These are phyloP conservation scores for Penicillium aurantiogriseum DNA, from an alignment of 2,329 filamentous ascomycete genomes.

Conservation along the genomic window DNA sequence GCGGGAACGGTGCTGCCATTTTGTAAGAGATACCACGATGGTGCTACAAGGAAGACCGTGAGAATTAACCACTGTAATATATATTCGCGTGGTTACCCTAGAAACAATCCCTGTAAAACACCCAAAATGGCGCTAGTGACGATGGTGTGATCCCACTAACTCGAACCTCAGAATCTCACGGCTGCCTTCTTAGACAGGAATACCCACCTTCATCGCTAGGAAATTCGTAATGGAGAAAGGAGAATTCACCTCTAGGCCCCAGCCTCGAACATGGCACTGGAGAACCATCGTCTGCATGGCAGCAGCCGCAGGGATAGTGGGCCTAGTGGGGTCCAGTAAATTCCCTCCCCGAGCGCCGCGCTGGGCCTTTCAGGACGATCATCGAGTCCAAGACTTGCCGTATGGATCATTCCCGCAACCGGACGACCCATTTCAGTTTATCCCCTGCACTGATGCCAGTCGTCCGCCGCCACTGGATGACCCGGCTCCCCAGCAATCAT, in stretches of 20 bases:
- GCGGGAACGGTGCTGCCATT: slow-evolving; percentile 51
- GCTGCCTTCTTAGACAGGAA: background rate
- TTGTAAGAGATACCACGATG: slow-evolving; percentile 21
- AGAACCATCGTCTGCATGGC: background rate
- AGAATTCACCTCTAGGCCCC: too few relatives aligned
- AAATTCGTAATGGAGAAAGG: background rate
- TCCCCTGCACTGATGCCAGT: slow-evolving; percentile 17
- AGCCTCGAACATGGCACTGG: background rate
- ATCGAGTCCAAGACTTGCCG: background rate
- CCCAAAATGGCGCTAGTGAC: background rate
- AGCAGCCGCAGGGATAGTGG: background rate
- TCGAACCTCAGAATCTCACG: background rate
- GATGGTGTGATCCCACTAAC: background rate
- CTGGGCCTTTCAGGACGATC: background rate
- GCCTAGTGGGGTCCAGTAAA: background rate
- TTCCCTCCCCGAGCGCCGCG: background rate
- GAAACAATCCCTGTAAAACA: slow-evolving; percentile 18
- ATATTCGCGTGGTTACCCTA: background rate
- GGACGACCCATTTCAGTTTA: slow-evolving; percentile 14
- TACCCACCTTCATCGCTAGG: background rate
- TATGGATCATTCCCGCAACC: slow-evolving; percentile 10
- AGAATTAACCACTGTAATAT: too few relatives aligned
- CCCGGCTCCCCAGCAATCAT: slow-evolving; percentile 10
- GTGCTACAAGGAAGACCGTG: too few relatives aligned
- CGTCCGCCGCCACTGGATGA: slow-evolving; percentile 12